Evolutionary conservation across 441 rosid species (phyloP), one percentile per base, ranked within the genome.

Genomic region (Adansonia gregorii): DNA sequence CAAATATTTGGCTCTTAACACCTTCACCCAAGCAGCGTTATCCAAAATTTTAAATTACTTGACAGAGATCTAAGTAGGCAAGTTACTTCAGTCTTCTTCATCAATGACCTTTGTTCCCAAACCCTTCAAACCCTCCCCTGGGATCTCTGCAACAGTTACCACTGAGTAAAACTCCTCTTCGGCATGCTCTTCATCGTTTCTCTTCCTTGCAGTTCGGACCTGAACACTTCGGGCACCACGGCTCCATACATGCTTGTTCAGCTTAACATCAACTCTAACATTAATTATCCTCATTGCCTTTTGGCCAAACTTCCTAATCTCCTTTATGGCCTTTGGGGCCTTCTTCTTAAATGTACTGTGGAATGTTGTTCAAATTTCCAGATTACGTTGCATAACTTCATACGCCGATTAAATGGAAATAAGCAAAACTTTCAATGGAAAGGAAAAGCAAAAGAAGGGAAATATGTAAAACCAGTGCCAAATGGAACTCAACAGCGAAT

Each of bases 241-340:
- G 88, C 97, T 94, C 97, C 98, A 94, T 2, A 94, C 68, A 0
- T 88, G 93, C 88, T 93, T 91, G 94, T 94, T 94, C 64, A 94
- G 89, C 89, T 94, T 93, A 63, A 93, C 98, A 71, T 92, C 97
- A 0, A 94, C 97, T 20, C 98, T 90, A 0, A 91, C 94, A 74
- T 92, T 97, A 7, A 83, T 86, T 1, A 97, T 91, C 0, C 88
- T 87, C 96, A 94, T 94, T 2, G 93, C 97, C 77, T 93, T 91
- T 77, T 90, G 90, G 3, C 95, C 92, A 80, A 92, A 94, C 87
- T 94, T 94, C 87, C 94, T 86, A 68, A 94, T 91, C 78, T 92
- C 96, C 87, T 94, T 92, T 7, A 94, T 90, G 1, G 97, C 95
- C 73, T 89, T 91, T 41, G 98, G 97, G 54, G 98, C 98, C 86